Evolutionary conservation across 805 yeast genomes (phyloP), one percentile per base, ranked within the genome.

Genomic region (Debaryomyces maramus): DNA sequence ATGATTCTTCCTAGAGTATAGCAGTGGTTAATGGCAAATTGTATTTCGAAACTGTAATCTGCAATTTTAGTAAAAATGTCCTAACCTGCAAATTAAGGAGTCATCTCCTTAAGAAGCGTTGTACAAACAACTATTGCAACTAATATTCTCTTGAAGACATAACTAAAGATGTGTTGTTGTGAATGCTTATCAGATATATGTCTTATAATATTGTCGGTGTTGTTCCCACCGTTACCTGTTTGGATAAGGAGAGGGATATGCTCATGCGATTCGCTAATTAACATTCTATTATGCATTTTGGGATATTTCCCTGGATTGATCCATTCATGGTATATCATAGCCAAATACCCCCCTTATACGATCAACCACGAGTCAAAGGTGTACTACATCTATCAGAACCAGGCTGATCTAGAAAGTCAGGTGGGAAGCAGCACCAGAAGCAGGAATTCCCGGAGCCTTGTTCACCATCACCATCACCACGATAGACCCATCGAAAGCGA

Each of bases 201-300:
- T 10, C 73, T 85, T 11, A 78, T 81, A 41, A 48, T 80, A 1
- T 55, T 81, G 6, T 82, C 88, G 3, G 71, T 83, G 36, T 67
- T 85, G 36, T 71, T 82, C 54, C 93, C 95, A 2, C 93, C 93
- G 0, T 66, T 85, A 9, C 86, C 90, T 0, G 89, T 85, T 8
- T 61, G 80, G 58, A 69, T 83, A 26, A 71, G 88, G 53, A 65
- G 80, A 34, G 93, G 93, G 1, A 38, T 76, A 11, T 80, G 78
- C 49, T 68, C 83, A 2, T 54, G 65, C 23, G 86, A 84, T 48
- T 64, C 78, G 11, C 43, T 68, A 22, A 56, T 76, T 17, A 63
- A 70, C 38, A 55, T 75, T 18, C 34, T 71, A 19, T 63, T 77
- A 33, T 72, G 74, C 32, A 32, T 73, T 18, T 55, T 76, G 23